Conservation (phyloP, 1,284 basidiomycete genomes). For the Fomes fomentarius region DNA sequence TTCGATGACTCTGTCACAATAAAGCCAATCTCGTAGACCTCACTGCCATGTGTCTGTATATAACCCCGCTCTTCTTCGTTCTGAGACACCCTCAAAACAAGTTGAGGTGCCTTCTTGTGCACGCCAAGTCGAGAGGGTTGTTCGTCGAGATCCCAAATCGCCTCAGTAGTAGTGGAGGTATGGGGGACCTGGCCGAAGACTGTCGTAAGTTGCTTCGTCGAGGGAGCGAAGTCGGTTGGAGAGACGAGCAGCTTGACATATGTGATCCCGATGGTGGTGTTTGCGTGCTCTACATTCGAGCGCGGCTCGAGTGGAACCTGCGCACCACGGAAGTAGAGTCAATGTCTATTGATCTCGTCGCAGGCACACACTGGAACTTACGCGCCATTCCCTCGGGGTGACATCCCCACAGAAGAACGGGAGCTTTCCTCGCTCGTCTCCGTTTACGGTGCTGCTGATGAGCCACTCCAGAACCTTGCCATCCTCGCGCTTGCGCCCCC, state of each 20-base stretch:
- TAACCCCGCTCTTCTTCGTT: slow-evolving; percentile 41
- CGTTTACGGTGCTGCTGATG: slow-evolving; percentile 43
- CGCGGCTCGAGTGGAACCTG: slow-evolving; percentile 54
- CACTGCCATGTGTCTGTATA: slow-evolving; percentile 37
- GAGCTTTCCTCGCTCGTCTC: slow-evolving; percentile 37
- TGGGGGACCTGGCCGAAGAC: slow-evolving; percentile 49
- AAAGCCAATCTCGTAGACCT: slow-evolving; percentile 56
- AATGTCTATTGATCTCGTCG: too few relatives aligned
- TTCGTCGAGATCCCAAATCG: slow-evolving; percentile 32
- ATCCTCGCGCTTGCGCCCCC: slow-evolving; percentile 56
- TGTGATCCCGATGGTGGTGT: slow-evolving; percentile 48
- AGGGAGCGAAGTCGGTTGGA: slow-evolving; percentile 28
- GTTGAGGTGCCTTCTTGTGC: slow-evolving; percentile 23
- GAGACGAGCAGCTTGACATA: slow-evolving; percentile 46
- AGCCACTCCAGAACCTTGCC: slow-evolving; percentile 61
- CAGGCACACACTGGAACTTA: slow-evolving; percentile 33
- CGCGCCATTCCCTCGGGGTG: slow-evolving; percentile 60
- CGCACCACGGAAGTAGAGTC: too few relatives aligned
- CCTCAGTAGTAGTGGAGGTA: slow-evolving; percentile 18
- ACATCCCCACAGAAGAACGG: slow-evolving; percentile 79
- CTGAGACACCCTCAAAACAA: slow-evolving; percentile 43
- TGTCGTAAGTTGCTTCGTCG: slow-evolving; percentile 44
- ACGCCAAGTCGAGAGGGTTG: slow-evolving; percentile 5
- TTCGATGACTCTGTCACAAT: slow-evolving; percentile 32
- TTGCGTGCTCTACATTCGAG: slow-evolving; percentile 50